These are phyloP conservation scores for Zygotorulaspora danielsina DNA, from an alignment of 805 yeast species.

Conservation along the genomic window DNA sequence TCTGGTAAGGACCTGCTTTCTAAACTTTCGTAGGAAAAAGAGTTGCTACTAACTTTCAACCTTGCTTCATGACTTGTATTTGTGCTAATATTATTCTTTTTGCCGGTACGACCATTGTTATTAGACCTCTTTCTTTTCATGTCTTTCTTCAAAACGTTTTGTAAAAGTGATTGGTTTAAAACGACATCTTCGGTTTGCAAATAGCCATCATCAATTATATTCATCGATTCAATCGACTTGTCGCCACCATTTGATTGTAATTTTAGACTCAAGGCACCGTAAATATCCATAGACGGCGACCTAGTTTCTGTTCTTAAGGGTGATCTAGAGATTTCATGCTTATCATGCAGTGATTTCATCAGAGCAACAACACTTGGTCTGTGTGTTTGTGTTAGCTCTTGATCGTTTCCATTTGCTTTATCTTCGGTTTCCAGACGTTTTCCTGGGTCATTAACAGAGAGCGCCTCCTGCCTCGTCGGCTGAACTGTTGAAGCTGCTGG, in stretches of 20 bases:
- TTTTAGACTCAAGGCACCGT: constrained; percentile 5
- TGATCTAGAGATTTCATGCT: constrained; percentile 10
- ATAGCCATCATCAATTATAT: constrained; percentile 16
- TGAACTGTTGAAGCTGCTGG: constrained; percentile 25
- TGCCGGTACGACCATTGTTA: not conserved
- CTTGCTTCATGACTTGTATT: constrained; percentile 4
- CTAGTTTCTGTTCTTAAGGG: constrained; percentile 5
- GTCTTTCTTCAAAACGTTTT: constrained; percentile 22
- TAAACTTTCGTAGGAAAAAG: constrained; percentile 13
- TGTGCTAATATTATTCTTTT: constrained; percentile 1
- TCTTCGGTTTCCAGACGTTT: not conserved
- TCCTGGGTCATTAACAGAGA: constrained; percentile 11
- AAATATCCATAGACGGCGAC: constrained; percentile 9
- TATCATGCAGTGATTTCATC: constrained; percentile 20
- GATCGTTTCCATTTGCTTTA: not conserved
- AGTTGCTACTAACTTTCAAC: constrained; percentile 2
- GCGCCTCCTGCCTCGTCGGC: constrained; percentile 21
- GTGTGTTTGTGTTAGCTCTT: not conserved
- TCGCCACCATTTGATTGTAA: constrained; percentile 7
- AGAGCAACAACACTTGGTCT: constrained; percentile 22
- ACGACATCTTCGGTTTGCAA: constrained; percentile 24
- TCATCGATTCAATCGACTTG: constrained; percentile 10
- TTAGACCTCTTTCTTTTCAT: constrained; percentile 24
- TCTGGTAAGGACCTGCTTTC: constrained; percentile 13
- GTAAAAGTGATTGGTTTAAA: constrained; percentile 19